These are phyloP conservation scores for Passiflora organensis DNA, from an alignment of 345 rosid genomes.

Conservation along the genomic window DNA sequence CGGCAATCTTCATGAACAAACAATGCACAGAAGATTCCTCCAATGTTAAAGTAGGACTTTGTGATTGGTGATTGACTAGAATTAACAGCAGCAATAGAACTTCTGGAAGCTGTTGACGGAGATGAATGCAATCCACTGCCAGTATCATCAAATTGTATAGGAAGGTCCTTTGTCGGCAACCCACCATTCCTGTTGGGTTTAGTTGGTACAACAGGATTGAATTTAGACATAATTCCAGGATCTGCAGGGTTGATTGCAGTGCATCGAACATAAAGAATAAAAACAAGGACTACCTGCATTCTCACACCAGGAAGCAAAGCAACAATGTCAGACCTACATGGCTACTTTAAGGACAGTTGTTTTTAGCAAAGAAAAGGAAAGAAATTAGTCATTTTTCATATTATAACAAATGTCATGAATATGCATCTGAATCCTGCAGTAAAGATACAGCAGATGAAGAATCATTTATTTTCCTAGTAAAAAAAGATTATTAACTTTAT, in stretches of 20 bases:
- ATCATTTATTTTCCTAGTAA: no score
- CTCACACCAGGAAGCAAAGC: conserved; percentile 8
- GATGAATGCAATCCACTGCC: conserved; percentile 58
- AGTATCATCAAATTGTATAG: conserved; percentile 48
- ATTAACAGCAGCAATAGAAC: conserved; percentile 56
- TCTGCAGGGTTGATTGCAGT: conserved; percentile 99
- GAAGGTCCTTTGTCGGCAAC: conserved; percentile 37
- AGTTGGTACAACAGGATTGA: conserved; percentile 29
- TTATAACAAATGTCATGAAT: no score
- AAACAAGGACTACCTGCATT: conserved; percentile 81
- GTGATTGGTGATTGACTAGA: conserved; percentile 37
- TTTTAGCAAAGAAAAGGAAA: neutral
- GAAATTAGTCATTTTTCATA: neutral
- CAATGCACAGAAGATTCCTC: conserved; percentile 65
- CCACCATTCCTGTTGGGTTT: conserved; percentile 32
- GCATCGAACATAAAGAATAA: conserved; percentile 88
- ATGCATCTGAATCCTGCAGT: no score
- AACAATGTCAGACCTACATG: conserved; percentile 3
- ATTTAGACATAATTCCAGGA: conserved; percentile 92
- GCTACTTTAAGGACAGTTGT: neutral
- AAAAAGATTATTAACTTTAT: no score
- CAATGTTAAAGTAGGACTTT: conserved; percentile 37
- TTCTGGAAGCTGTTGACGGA: conserved; percentile 72
- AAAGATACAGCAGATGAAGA: no score
- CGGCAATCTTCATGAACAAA: conserved; percentile 92